A percentile compares a stretch with the other conserved stretches of the same genome.
Evolutionary conservation across 1,139 yeast species (phyloP).

Genomic region (Tardiomyces blankii): DNA sequence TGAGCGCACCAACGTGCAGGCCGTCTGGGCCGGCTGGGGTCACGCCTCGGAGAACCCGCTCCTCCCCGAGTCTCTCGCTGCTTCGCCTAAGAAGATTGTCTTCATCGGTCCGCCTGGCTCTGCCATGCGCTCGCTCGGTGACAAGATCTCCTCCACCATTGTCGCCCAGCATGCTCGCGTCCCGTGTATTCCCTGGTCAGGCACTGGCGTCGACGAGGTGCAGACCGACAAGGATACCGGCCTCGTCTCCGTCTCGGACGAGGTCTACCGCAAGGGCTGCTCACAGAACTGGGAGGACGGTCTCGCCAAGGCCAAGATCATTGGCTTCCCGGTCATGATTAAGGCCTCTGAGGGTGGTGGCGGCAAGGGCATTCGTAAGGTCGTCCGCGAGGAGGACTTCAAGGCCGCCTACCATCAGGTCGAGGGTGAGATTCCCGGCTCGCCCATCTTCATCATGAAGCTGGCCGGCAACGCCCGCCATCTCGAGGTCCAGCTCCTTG

Average conservation of each 20-base stretch:
- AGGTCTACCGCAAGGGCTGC: conserved; percentile 78
- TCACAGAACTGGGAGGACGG: conserved; percentile 83
- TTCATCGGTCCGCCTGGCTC: conserved; percentile 98
- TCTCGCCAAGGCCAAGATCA: conserved; percentile 65
- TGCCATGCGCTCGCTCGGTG: conserved; percentile 99
- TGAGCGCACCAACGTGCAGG: conserved; percentile 91
- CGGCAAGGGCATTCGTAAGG: conserved; percentile 94
- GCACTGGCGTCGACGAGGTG: conserved; percentile 89
- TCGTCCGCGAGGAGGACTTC: conserved; percentile 69
- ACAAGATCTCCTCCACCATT: conserved; percentile 91
- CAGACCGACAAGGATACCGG: conserved; percentile 52
- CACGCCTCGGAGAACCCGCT: conserved; percentile 97
- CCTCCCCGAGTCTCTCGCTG: conserved; percentile 87
- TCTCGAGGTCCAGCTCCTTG: conserved; percentile 93
- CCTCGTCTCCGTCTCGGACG: conserved; percentile 81
- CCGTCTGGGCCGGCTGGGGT: conserved; percentile 99
- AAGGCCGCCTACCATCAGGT: conserved; percentile 80
- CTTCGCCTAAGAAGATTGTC: conserved; percentile 75
- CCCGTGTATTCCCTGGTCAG: conserved; percentile 99
- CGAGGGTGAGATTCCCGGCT: conserved; percentile 84
- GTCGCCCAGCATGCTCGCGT: conserved; percentile 98
- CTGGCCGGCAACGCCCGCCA: conserved; percentile 92
- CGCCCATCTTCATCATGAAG: conserved; percentile 88
- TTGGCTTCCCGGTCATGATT: conserved; percentile 89
- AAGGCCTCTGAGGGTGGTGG: conserved; percentile 99